These are phyloP conservation scores for Jamesozyma jinghongensis DNA, from an alignment of 805 yeast species.

Conservation along the genomic window DNA sequence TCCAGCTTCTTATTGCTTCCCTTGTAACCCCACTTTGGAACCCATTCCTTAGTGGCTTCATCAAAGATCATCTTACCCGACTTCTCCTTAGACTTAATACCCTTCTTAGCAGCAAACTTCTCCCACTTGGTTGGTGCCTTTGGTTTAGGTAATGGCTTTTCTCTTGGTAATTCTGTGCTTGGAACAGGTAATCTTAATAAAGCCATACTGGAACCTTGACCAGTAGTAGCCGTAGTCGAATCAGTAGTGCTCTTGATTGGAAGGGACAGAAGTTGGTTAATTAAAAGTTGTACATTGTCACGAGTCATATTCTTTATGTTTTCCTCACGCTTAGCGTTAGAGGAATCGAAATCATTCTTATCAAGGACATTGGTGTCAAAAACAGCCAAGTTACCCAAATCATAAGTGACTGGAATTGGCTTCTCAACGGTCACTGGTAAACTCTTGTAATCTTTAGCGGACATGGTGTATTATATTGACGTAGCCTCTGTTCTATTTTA, in stretches of 20 bases:
- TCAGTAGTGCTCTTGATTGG: constrained; percentile 87
- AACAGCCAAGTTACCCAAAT: constrained; percentile 82
- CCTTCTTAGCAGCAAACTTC: constrained; percentile 89
- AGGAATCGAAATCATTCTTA: constrained; percentile 40
- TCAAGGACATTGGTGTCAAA: constrained; percentile 87
- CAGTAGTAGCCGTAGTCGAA: constrained; percentile 43
- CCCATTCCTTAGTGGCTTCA: constrained; percentile 91
- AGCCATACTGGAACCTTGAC: constrained; percentile 64
- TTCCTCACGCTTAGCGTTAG: constrained; percentile 52
- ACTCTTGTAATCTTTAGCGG: constrained; percentile 19
- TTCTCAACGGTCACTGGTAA: constrained; percentile 80
- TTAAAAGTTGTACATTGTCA: constrained; percentile 84
- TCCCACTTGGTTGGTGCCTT: constrained; percentile 96
- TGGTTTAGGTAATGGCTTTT: constrained; percentile 87
- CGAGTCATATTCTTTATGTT: constrained; percentile 61
- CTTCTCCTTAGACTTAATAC: constrained; percentile 82
- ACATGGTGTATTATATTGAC: constrained; percentile 9
- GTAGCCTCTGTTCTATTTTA: too few species aligned
- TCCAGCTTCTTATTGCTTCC: constrained; percentile 86
- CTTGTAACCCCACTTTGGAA: constrained; percentile 95
- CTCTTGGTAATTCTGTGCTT: constrained; percentile 77
- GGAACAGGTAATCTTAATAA: constrained; percentile 82
- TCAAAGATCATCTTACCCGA: constrained; percentile 84
- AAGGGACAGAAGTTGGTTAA: constrained; percentile 81
- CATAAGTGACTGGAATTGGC: constrained; percentile 80